These are phyloP conservation scores for Zarea fungicola DNA, from an alignment of 2,329 filamentous ascomycete species.

Conservation along the genomic window DNA sequence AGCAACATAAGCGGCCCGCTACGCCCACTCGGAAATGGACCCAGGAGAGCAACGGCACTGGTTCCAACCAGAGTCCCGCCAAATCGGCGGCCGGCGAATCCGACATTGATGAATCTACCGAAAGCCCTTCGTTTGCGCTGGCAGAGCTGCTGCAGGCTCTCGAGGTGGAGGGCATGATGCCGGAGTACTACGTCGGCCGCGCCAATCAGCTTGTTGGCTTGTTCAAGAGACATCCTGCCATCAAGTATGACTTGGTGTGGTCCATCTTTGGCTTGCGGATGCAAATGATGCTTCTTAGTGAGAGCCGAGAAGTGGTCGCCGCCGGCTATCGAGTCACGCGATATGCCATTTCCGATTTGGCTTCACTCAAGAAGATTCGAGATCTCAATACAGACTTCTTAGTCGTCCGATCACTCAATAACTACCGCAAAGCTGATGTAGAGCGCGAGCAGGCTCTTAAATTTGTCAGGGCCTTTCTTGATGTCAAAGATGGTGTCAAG, in stretches of 20 bases:
- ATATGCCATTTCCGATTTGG: constrained; percentile 88
- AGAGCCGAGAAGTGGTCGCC: constrained; percentile 91
- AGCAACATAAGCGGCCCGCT: constrained; percentile 38
- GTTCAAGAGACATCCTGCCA: constrained; percentile 86
- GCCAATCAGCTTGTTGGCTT: constrained; percentile 92
- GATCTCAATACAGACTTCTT: constrained; percentile 86
- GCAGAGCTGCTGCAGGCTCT: constrained; percentile 86
- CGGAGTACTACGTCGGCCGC: constrained; percentile 91
- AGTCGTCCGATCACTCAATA: constrained; percentile 82
- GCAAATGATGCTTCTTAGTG: constrained; percentile 92
- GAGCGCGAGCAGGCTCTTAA: constrained; percentile 96
- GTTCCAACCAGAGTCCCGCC: constrained; percentile 54
- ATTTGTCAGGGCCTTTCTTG: constrained; percentile 89
- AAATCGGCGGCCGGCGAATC: constrained; percentile 52
- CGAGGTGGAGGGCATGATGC: constrained; percentile 78
- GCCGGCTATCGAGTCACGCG: constrained; percentile 90
- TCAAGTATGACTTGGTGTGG: constrained; percentile 97
- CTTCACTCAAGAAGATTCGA: constrained; percentile 83
- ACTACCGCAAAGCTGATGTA: constrained; percentile 94
- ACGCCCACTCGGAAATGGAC: constrained; percentile 51
- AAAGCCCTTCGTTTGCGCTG: constrained; percentile 88
- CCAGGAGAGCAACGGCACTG: constrained; percentile 43
- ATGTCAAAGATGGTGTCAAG: constrained; percentile 85
- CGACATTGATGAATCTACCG: constrained; percentile 62
- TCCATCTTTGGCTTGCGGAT: constrained; percentile 88